A percentile compares a stretch with the other conserved stretches of the same genome.
Evolutionary conservation across 164 flowering plant species (phyloP).

Genomic region (Umbellularia californica): DNA sequence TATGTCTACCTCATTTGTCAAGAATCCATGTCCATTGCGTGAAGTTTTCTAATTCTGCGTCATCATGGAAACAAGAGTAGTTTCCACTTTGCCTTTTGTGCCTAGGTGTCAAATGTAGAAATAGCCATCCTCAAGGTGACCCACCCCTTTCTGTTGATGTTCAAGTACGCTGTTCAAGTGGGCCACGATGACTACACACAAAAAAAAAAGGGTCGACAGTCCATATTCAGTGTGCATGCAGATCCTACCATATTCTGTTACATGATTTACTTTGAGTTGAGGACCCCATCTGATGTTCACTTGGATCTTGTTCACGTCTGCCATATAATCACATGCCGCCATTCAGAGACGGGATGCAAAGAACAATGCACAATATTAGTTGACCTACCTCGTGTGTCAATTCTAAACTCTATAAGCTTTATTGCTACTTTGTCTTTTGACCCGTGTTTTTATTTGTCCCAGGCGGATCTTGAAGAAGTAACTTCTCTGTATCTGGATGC

Average conservation of each 20-base stretch:
- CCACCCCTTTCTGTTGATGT: not conserved
- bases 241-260: too few species aligned
- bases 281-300: too few species aligned
- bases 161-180: not conserved
- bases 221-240: too few species aligned
- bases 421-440: not conserved
- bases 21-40: too few species aligned
- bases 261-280: too few species aligned
- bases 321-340: not conserved
- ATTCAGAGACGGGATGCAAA: not conserved
- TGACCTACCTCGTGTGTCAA: not conserved
- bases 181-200: not conserved
- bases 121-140: not conserved
- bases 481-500: slow-evolving; percentile 71
- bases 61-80: too few species aligned
- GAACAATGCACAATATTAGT: not conserved
- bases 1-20: too few species aligned
- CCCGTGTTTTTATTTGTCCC: not conserved
- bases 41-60: too few species aligned
- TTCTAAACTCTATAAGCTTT: too few species aligned
- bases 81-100: not conserved
- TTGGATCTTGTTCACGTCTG: not conserved
- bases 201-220: too few species aligned
- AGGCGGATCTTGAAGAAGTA: slow-evolving; percentile 93
- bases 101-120: not conserved